Percentiles rank a stretch among this genome's conserved stretches.
Conservation (phyloP, 192 early-diverging fungal genomes). For the Dissophora ornata region DNA sequence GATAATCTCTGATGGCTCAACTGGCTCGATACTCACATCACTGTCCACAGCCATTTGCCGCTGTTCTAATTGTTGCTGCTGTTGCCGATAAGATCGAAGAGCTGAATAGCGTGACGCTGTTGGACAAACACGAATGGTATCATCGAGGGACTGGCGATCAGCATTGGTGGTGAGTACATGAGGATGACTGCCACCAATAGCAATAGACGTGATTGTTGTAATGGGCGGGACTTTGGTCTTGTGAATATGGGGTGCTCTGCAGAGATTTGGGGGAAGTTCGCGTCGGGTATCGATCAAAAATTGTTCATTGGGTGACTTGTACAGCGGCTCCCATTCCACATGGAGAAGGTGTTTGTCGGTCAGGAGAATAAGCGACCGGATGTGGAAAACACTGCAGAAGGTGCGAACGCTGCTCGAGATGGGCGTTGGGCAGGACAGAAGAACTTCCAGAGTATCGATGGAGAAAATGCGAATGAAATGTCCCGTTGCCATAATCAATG, state of each 20-base stretch:
- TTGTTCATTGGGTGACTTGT: conserved; percentile 19
- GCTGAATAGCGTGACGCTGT: not conserved
- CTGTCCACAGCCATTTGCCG: not conserved
- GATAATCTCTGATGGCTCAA: not conserved
- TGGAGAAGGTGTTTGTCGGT: conserved; percentile 39
- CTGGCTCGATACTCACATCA: not conserved
- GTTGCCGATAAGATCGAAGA: not conserved
- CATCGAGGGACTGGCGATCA: conserved; percentile 38
- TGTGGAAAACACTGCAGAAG: conserved; percentile 45
- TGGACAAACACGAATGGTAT: conserved; percentile 42
- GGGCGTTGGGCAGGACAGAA: conserved; percentile 16
- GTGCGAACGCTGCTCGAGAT: conserved; percentile 3
- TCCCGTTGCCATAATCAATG: conserved; percentile 33
- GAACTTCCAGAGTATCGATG: conserved; percentile 31
- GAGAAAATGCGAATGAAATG: conserved; percentile 31
- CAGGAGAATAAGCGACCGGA: conserved; percentile 43
- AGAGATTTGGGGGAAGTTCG: conserved; percentile 39
- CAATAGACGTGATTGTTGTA: conserved; percentile 41
- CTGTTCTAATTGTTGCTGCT: conserved; percentile 3
- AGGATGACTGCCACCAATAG: conserved; percentile 45
- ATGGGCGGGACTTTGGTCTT: conserved; percentile 45
- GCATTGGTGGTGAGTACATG: conserved; percentile 47
- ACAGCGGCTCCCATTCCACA: conserved; percentile 42
- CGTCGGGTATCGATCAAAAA: conserved; percentile 24
- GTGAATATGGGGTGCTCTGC: conserved; percentile 25